Base-by-base conservation (phyloP, 2,329 filamentous ascomycete genomes). In the Alternaria sp. region DNA sequence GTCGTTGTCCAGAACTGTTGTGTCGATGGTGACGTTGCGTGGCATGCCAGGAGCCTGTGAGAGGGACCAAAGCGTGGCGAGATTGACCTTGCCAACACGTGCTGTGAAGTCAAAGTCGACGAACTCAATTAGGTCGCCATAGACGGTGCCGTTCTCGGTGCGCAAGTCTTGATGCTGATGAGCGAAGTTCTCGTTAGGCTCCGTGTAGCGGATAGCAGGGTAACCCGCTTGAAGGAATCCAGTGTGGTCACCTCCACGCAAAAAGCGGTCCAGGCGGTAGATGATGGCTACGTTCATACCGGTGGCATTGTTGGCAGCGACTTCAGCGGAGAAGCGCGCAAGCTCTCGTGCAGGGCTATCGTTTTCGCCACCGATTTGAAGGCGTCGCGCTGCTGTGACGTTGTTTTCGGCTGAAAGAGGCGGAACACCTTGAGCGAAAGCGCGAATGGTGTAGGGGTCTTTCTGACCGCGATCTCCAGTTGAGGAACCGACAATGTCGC, bases 151-250 rank as follows among this genome's bases (percentile, higher is more conserved):
- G 52, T 85, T 81, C 51, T 82, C 79, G 12, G 84, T 79, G 1
- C 85, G 80, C 1, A 84, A 68, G 62, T 88, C 81, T 74, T 88
- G 86, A 67, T 88, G 86, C 75, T 88, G 86, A 70, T 88, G 87
- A 5, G 76, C 79, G 71, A 84, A 88, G 70, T 88, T 80, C 76
- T 89, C 87, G 57, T 84, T 82, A 0, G 86, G 85, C 76, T 89
- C 87, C 0, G 86, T 88, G 80, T 86, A 88, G 2, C 87, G 82
- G 13, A 84, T 82, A 0, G 84, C 85, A 5, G 86, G 79, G 68
- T 85, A 88, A 4, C 86, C 86, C n/a, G 83, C 81, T 46, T 83
- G 76, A 12, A 89, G 82, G 72, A 88, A 88, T 0, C 84, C 81
- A 5, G 81, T 77, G 73, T 89, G 86, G 74, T 88, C 86, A 28